Conservation (phyloP, 1,139 yeast genomes). For the Protomyces inouyei region DNA sequence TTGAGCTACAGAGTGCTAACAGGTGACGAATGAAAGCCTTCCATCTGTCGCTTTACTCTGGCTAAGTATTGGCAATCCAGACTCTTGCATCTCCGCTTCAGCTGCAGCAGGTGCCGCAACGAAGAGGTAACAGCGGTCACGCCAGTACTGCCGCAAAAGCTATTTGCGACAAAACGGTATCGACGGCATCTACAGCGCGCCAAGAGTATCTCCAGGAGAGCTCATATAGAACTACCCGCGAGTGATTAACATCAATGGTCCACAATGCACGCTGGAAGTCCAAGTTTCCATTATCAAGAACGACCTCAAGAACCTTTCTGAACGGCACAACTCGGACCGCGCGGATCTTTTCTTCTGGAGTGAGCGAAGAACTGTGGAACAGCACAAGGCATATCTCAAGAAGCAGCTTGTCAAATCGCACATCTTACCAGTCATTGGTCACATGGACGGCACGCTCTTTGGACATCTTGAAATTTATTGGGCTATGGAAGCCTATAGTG, state of each 20-base stretch:
- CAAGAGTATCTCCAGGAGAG: neutral
- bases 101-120: neutral
- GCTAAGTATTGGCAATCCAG: neutral
- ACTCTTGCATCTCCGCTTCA: neutral
- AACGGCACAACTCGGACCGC: conserved; percentile 35
- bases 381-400: conserved; percentile 31
- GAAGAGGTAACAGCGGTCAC: neutral
- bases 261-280: neutral
- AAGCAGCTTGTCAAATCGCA: conserved; percentile 31
- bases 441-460: conserved; percentile 31
- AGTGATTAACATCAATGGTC: neutral
- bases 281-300: neutral
- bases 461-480: conserved; percentile 34
- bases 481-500: conserved; percentile 34
- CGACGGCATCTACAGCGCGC: neutral
- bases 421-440: conserved; percentile 31
- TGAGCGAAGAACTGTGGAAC: conserved; percentile 30
- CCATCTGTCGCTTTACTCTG: neutral
- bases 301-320: conserved; percentile 13
- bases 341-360: conserved; percentile 34
- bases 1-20: neutral
- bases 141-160: neutral
- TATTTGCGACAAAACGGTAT: neutral
- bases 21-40: neutral
- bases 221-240: neutral